These are phyloP conservation scores for Monosporascus sp. DNA, from an alignment of 2,329 filamentous ascomycete species.

Conservation along the genomic window DNA sequence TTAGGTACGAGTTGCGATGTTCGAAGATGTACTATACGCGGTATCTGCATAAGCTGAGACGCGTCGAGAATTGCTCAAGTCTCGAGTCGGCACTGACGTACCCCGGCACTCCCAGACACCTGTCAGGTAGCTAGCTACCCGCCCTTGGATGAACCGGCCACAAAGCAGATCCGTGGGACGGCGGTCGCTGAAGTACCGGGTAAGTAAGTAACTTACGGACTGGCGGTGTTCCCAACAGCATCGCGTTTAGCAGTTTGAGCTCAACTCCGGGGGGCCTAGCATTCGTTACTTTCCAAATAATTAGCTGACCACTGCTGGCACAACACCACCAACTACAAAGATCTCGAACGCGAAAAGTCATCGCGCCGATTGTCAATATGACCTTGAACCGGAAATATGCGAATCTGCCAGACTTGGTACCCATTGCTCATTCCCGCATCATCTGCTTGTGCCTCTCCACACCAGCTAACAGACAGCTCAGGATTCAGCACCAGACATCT, in stretches of 20 bases:
- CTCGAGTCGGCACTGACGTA: neutral
- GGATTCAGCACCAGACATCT: conserved; percentile 91
- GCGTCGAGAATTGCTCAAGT: neutral
- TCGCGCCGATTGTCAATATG: conserved; percentile 40
- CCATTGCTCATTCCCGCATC: conserved; percentile 6
- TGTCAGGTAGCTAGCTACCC: too few relatives aligned
- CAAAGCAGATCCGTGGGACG: too few relatives aligned
- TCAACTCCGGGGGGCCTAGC: neutral
- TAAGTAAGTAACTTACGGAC: too few relatives aligned
- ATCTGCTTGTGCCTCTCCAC: neutral
- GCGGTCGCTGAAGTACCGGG: too few relatives aligned
- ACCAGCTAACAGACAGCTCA: conserved; percentile 28
- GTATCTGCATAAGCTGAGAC: neutral
- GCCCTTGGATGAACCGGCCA: neutral
- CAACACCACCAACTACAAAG: neutral
- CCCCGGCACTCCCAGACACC: too few relatives aligned
- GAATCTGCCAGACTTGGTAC: conserved; percentile 71
- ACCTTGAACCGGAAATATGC: conserved; percentile 78
- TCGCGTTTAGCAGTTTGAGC: too few relatives aligned
- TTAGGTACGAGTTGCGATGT: too few relatives aligned
- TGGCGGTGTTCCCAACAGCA: too few relatives aligned
- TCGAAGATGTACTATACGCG: too few relatives aligned
- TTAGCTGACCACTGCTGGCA: conserved; percentile 2
- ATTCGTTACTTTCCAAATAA: neutral
- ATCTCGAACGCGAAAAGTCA: neutral